Base-by-base conservation (phyloP, 495 filamentous ascomycete genomes). In the Monascus purpureus region DNA sequence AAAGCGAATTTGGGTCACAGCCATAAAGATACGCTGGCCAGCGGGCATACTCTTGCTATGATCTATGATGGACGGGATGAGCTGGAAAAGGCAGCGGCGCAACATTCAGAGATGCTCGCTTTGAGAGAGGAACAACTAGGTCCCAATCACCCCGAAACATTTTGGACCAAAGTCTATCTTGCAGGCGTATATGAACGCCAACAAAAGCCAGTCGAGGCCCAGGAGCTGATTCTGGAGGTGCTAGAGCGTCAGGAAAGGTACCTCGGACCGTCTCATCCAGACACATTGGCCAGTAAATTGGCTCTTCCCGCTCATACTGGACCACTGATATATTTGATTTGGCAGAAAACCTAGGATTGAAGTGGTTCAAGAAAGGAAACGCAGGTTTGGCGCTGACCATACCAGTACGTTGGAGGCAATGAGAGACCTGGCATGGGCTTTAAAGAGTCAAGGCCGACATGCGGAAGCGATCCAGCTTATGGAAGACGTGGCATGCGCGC, bases 221-320 rank as follows among this genome's bases (percentile, higher is more conserved):
- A 59, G 38, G 39, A 46, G 28, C 25, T 57, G 11, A 8, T 36
- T 67, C 41, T 55, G 13, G 23, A 43, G 23, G 35, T 32, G 11
- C 18, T 52, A 8, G 20, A 39, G 32, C 35, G 8, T n/a, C 20
- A 27, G 11, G 37, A 41, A 36, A 18, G 29, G 24, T 13, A 40
- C 17, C 29, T 55, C 9, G 44, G 49, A n/a, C 19, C 15, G 14
- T 24, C 45, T 13, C 37, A 54, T 38, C 39, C 33, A 8, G 28
- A 36, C 4, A 50, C 49, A 6, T 30, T 39, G 14, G 11, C 8
- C 8, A 43, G 33, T 38, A 43, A 33, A 18, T 12, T 13, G 12
- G 23, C 26, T 12, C n/a, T 42, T 13, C 28, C 2, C 2, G 23
- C 11, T 19, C 38, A 2, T 38, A 42, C 15, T 22, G 20, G 20